Percentiles rank a stretch among this genome's conserved stretches.
Conservation (phyloP, 306 rosid species). For the Geum urbanum region DNA sequence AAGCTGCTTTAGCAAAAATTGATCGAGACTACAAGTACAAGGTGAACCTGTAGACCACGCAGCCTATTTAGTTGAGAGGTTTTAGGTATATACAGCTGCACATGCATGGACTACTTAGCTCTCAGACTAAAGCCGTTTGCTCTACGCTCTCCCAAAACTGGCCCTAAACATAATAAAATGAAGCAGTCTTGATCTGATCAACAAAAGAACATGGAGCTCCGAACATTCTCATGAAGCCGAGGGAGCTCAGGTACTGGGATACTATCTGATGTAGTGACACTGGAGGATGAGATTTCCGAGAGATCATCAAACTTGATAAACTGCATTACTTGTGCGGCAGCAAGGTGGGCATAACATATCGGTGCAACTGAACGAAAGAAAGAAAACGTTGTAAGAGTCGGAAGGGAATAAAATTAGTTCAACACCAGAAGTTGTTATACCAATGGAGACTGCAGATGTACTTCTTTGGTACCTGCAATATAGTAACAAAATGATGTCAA, state of each 20-base stretch:
- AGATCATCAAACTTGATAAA: slow-evolving; percentile 58
- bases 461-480: slow-evolving; percentile 82
- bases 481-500: background rate
- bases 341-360: slow-evolving; percentile 81
- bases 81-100: background rate
- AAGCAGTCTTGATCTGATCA: slow-evolving; percentile 29
- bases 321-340: slow-evolving; percentile 71
- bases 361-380: slow-evolving; percentile 54
- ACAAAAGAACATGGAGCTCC: slow-evolving; percentile 78
- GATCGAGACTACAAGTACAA: background rate
- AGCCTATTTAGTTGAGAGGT: background rate
- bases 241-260: slow-evolving; percentile 64
- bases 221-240: slow-evolving; percentile 46
- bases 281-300: slow-evolving; percentile 48
- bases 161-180: background rate
- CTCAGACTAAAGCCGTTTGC: too few species aligned
- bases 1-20: background rate
- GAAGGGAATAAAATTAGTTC: background rate
- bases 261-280: slow-evolving; percentile 26
- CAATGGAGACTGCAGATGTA: slow-evolving; percentile 64
- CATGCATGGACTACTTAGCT: too few species aligned
- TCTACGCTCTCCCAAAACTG: too few species aligned
- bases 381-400: background rate
- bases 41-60: too few species aligned
- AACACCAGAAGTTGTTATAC: slow-evolving; percentile 26